A percentile compares a stretch with the other conserved stretches of the same genome.
Conservation (phyloP, 371 early-diverging fungal genomes). For the Rhizopus sp. region DNA sequence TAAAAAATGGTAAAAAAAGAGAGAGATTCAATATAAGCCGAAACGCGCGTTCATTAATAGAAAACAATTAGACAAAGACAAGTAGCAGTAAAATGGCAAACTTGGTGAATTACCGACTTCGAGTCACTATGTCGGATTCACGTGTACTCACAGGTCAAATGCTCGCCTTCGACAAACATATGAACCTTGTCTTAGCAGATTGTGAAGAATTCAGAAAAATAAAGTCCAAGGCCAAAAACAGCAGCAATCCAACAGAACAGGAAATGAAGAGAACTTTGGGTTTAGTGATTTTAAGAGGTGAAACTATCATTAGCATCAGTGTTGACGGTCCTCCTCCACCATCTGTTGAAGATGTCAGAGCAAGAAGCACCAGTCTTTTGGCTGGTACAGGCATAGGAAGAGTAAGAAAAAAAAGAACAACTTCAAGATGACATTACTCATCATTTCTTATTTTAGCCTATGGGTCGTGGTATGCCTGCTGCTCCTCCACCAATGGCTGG, state of each 20-base stretch:
- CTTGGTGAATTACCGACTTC: slow-evolving; percentile 93
- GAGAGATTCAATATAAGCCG: background rate
- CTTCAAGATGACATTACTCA: slow-evolving; percentile 1
- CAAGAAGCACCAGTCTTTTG: slow-evolving; percentile 50
- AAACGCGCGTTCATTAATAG: background rate
- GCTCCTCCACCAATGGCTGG: slow-evolving; percentile 65
- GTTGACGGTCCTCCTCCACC: slow-evolving; percentile 94
- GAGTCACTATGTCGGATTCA: slow-evolving; percentile 90
- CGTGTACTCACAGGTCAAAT: slow-evolving; percentile 94
- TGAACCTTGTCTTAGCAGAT: slow-evolving; percentile 97
- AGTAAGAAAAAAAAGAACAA: slow-evolving; percentile 30
- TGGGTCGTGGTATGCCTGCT: slow-evolving; percentile 91
- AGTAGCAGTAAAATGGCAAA: slow-evolving; percentile 75
- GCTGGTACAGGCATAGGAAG: slow-evolving; percentile 77
- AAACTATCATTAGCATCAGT: slow-evolving; percentile 88
- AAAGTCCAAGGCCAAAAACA: slow-evolving; percentile 63
- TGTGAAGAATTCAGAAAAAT: slow-evolving; percentile 96
- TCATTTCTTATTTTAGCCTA: slow-evolving; percentile 55
- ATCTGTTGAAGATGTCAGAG: slow-evolving; percentile 58
- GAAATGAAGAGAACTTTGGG: slow-evolving; percentile 91
- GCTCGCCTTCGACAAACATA: slow-evolving; percentile 98
- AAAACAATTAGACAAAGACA: slow-evolving; percentile 4
- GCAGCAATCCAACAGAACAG: slow-evolving; percentile 54
- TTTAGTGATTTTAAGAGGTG: slow-evolving; percentile 93
- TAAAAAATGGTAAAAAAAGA: slow-evolving; percentile 2